phyloP scores from a whole-genome alignment of 352 stramenopile species.

The Globisporangium orthogonon region DNA sequence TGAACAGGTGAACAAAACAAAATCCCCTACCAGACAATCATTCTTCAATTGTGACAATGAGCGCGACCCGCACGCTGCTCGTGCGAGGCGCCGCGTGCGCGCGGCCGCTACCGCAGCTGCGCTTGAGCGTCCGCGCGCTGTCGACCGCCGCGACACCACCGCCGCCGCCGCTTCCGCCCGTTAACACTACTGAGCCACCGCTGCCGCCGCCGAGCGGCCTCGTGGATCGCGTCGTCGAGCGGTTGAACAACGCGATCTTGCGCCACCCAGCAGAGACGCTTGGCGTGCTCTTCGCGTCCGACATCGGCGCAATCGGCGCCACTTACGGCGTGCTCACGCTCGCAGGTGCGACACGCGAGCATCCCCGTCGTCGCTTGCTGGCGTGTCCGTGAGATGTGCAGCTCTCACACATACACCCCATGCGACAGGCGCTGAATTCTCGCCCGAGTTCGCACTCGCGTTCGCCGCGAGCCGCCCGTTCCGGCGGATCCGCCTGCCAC shows the following conservation, averaged over 20 bases:
- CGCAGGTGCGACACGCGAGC: constrained; percentile 19
- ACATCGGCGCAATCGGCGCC: constrained; percentile 73
- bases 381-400: too few relatives aligned
- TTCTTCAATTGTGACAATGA: not conserved
- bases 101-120: not conserved
- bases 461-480: constrained; percentile 82
- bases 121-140: not conserved
- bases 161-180: too few relatives aligned
- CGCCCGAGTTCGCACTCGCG: constrained; percentile 79
- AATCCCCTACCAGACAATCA: not conserved
- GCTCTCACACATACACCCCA: too few relatives aligned
- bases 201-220: constrained; percentile 15
- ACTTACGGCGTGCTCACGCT: constrained; percentile 73
- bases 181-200: too few relatives aligned
- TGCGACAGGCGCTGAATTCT: constrained; percentile 52
- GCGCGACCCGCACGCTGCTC: not conserved
- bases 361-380: too few relatives aligned
- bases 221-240: constrained; percentile 60
- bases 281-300: constrained; percentile 67
- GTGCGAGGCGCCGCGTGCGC: not conserved
- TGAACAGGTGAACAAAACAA: not conserved
- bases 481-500: constrained; percentile 66
- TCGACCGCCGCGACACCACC: not conserved
- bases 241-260: constrained; percentile 76
- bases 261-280: constrained; percentile 70